Conservation (phyloP, 148 eudicot genomes). For the Cornus controversa region DNA sequence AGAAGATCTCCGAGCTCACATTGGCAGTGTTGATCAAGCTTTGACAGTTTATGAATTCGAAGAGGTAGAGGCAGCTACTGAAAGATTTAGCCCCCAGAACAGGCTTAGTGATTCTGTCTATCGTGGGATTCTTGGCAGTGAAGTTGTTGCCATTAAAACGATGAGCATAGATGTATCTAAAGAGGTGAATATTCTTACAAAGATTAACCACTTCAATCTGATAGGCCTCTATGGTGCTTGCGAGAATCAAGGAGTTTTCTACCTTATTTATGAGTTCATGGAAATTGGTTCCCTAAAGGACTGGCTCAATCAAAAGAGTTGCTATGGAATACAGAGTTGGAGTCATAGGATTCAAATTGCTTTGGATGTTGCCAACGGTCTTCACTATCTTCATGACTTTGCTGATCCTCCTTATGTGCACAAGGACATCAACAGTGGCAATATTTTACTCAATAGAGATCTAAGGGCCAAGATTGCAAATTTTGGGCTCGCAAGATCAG, state of each 20-base stretch:
- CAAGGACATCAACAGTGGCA: conserved; percentile 59
- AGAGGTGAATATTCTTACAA: conserved; percentile 60
- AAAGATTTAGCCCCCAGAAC: conserved; percentile 44
- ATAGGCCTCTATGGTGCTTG: conserved; percentile 65
- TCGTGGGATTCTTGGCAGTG: conserved; percentile 50
- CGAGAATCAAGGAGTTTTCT: conserved; percentile 43
- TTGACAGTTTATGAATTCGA: conserved; percentile 50
- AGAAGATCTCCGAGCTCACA: conserved; percentile 31
- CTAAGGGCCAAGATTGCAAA: conserved; percentile 75
- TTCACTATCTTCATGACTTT: conserved; percentile 68
- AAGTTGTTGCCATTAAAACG: conserved; percentile 53
- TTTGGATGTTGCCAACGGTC: conserved; percentile 64
- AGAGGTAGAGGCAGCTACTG: conserved; percentile 61
- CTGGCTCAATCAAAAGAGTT: conserved; percentile 42
- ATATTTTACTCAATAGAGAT: conserved; percentile 45
- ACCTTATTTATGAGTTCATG: conserved; percentile 67
- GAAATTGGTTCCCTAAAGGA: conserved; percentile 59
- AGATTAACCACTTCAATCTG: conserved; percentile 66
- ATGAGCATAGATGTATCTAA: conserved; percentile 46
- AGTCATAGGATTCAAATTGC: conserved; percentile 57
- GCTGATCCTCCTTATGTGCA: conserved; percentile 71
- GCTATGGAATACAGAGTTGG: conserved; percentile 43
- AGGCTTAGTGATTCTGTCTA: conserved; percentile 57
- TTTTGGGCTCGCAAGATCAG: conserved; percentile 52
- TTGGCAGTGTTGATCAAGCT: conserved; percentile 38